A percentile compares a stretch with the other conserved stretches of the same genome.
phyloP scores from a whole-genome alignment of 2,329 filamentous ascomycete species.

The Xylariaceae sp. region DNA sequence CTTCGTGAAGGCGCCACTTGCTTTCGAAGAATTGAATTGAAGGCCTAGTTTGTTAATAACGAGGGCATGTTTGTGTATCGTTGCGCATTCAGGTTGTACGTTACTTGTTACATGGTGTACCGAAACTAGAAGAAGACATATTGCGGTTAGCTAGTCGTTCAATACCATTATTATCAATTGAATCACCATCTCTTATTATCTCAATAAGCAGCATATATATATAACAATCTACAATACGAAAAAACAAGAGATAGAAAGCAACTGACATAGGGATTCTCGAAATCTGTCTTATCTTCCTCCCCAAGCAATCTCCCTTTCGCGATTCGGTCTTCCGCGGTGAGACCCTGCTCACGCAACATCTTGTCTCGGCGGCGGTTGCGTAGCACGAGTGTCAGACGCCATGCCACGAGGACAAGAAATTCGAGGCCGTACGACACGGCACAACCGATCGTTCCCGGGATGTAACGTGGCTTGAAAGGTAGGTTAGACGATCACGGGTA shows the following conservation, averaged over 20 bases:
- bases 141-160: too few relatives aligned
- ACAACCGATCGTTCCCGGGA: conserved; percentile 39
- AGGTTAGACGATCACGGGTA: background rate
- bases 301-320: conserved; percentile 32
- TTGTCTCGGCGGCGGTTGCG: conserved; percentile 36
- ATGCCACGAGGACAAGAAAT: conserved; percentile 35
- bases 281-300: conserved; percentile 36
- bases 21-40: too few relatives aligned
- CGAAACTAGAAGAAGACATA: conserved; percentile 23
- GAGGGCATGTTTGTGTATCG: too few relatives aligned
- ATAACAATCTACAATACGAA: background rate
- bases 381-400: conserved; percentile 38
- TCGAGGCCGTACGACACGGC: conserved; percentile 37
- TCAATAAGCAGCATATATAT: background rate
- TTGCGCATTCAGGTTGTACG: too few relatives aligned
- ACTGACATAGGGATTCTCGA: conserved; percentile 36
- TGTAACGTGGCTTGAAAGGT: conserved; percentile 36
- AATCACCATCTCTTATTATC: background rate
- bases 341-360: conserved; percentile 25
- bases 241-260: background rate
- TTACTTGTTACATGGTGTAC: conserved; percentile 26
- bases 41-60: too few relatives aligned
- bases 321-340: conserved; percentile 33
- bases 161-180: too few relatives aligned
- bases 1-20: too few relatives aligned